These are phyloP conservation scores for Rhodofomes roseus DNA, from an alignment of 1,284 basidiomycete species.

Conservation along the genomic window DNA sequence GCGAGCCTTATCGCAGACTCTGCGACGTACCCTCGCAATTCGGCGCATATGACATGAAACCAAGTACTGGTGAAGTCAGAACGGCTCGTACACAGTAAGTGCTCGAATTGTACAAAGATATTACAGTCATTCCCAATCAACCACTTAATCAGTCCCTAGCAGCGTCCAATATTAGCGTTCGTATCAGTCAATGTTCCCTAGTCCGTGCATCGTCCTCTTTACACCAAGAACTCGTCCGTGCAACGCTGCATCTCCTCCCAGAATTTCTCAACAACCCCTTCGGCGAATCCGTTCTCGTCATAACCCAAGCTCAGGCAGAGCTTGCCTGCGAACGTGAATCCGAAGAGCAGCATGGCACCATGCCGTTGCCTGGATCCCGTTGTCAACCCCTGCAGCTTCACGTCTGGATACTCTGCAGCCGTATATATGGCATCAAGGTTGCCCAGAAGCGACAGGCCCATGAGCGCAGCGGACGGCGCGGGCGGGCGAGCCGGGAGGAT, in stretches of 20 bases:
- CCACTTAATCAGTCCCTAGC: not conserved
- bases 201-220: not conserved
- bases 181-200: not conserved
- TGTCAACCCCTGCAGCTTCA: constrained; percentile 64
- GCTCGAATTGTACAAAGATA: not conserved
- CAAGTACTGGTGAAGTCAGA: too few relatives aligned
- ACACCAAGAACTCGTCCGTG: constrained; percentile 47
- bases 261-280: constrained; percentile 50
- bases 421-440: constrained; percentile 78
- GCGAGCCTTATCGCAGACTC: too few relatives aligned
- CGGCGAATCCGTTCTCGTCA: constrained; percentile 68
- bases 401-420: constrained; percentile 50
- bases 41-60: too few relatives aligned
- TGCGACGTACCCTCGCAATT: too few relatives aligned
- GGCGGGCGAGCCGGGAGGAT: constrained; percentile 24
- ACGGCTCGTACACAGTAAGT: too few relatives aligned
- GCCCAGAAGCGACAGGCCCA: constrained; percentile 75
- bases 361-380: constrained; percentile 74
- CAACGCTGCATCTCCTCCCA: constrained; percentile 50
- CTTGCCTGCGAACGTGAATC: constrained; percentile 70
- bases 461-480: constrained; percentile 54
- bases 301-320: constrained; percentile 75
- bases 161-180: not conserved
- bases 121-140: not conserved
- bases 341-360: constrained; percentile 72